Evolutionary conservation across 352 stramenopile species (phyloP).

Genomic region (Pythium rhizo-oryzae): DNA sequence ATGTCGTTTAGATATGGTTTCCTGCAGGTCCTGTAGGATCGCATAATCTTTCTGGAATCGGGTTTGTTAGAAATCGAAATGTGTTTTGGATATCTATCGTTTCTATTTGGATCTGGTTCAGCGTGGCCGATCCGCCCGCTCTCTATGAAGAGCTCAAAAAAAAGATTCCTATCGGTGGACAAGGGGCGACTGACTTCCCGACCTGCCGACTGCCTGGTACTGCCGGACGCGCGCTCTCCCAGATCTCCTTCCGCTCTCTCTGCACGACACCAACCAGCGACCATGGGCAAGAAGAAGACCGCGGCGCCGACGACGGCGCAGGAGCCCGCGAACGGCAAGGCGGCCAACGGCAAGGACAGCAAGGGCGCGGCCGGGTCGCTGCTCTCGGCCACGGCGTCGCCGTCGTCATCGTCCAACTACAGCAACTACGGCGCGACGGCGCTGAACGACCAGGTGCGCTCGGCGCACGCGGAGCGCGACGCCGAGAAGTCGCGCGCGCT

Average conservation of each 20-base stretch:
- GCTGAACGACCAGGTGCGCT: conserved; percentile 59
- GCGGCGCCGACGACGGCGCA: not conserved
- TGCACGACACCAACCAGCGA: not conserved
- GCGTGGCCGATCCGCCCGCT: too few relatives aligned
- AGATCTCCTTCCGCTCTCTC: conserved; percentile 1
- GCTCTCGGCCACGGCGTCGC: conserved; percentile 19
- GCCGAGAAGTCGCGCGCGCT: conserved; percentile 57
- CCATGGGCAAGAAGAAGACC: conserved; percentile 29
- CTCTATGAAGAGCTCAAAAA: not conserved
- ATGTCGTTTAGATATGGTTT: not conserved
- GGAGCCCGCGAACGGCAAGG: not conserved
- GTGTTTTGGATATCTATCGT: too few relatives aligned
- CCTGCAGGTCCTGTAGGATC: not conserved
- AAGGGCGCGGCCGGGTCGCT: conserved; percentile 8
- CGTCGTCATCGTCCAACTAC: conserved; percentile 18
- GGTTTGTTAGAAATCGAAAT: not conserved
- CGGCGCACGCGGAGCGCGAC: conserved; percentile 50
- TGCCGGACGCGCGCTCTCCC: not conserved
- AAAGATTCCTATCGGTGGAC: conserved; percentile 12
- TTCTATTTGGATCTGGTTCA: conserved; percentile 23
- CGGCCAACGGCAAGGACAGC: conserved; percentile 3
- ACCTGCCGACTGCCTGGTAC: too few relatives aligned
- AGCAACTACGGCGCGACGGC: conserved; percentile 54
- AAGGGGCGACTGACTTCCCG: conserved; percentile 5
- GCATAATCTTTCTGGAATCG: not conserved